A percentile compares a stretch with the other conserved stretches of the same genome.
These are phyloP conservation scores for Saccharomyces hybrid DNA, from an alignment of 1,139 yeast species.

Conservation along the genomic window DNA sequence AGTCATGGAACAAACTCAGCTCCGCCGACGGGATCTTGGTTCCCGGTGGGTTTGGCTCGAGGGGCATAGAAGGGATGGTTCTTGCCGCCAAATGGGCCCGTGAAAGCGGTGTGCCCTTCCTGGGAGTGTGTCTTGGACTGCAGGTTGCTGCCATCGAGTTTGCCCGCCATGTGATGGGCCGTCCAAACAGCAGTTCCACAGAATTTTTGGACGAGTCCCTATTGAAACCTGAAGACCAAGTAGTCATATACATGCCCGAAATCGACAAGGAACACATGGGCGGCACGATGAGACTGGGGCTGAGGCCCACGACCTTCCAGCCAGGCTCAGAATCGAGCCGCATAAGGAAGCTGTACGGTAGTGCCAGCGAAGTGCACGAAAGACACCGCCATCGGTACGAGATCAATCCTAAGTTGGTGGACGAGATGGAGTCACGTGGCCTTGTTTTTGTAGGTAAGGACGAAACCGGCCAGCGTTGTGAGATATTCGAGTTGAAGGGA, in stretches of 20 bases:
- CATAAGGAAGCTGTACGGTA: constrained; percentile 76
- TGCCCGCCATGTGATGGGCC: constrained; percentile 72
- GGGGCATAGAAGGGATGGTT: constrained; percentile 98
- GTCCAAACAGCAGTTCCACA: constrained; percentile 65
- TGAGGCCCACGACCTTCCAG: constrained; percentile 81
- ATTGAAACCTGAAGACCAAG: constrained; percentile 48
- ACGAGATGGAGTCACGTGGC: constrained; percentile 64
- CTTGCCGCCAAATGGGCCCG: constrained; percentile 97
- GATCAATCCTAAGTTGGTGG: constrained; percentile 78
- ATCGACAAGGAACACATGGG: constrained; percentile 93
- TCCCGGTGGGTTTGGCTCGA: constrained; percentile 96
- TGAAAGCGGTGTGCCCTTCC: constrained; percentile 83
- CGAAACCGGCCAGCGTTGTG: constrained; percentile 87
- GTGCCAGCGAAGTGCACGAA: constrained; percentile 61
- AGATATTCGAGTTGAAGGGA: constrained; percentile 66
- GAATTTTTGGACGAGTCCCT: constrained; percentile 61
- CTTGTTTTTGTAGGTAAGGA: constrained; percentile 88
- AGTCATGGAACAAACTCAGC: constrained; percentile 92
- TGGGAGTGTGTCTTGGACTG: constrained; percentile 96
- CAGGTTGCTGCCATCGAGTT: constrained; percentile 96
- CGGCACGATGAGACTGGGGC: constrained; percentile 97
- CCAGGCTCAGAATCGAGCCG: constrained; percentile 61
- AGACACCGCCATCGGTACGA: constrained; percentile 99
- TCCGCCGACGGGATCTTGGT: constrained; percentile 95
- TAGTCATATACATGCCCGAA: constrained; percentile 97